Percentiles rank a stretch among this genome's conserved stretches.
Conservation (phyloP, 2,329 filamentous ascomycete genomes). For the Beauveria scarabaeidicola region DNA sequence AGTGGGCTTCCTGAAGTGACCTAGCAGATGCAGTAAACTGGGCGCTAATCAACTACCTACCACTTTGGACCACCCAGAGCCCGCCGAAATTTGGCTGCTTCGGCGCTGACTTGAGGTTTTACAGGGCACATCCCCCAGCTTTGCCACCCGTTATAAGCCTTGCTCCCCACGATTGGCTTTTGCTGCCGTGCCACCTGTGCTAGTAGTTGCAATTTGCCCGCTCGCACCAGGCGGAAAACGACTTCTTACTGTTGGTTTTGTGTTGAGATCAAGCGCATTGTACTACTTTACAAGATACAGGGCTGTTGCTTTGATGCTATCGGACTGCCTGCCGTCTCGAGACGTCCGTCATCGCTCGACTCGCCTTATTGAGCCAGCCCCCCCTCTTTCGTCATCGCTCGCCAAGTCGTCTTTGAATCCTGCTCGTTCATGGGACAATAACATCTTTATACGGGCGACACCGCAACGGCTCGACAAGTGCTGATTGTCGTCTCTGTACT, state of each 20-base stretch:
- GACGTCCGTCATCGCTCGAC: background rate
- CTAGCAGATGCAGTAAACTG: background rate
- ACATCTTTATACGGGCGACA: background rate
- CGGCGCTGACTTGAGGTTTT: background rate
- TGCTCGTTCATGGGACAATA: constrained; percentile 5
- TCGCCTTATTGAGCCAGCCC: background rate
- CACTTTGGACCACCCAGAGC: background rate
- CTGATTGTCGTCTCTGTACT: background rate
- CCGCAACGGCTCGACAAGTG: background rate
- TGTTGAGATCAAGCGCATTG: background rate
- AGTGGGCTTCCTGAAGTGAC: background rate
- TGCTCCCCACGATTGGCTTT: constrained; percentile 3
- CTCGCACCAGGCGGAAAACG: background rate
- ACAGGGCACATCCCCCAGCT: constrained; percentile 9
- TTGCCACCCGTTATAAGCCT: constrained; percentile 3
- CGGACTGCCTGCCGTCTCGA: background rate
- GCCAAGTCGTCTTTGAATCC: background rate
- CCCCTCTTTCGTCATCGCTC: constrained; percentile 6
- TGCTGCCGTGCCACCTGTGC: background rate
- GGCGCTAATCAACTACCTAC: background rate
- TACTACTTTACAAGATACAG: background rate
- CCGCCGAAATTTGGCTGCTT: background rate
- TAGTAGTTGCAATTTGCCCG: background rate
- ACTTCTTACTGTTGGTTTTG: background rate
- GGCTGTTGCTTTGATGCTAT: background rate